phyloP scores from a whole-genome alignment of 73 alveolate species.

The Uronychia binucleata region DNA sequence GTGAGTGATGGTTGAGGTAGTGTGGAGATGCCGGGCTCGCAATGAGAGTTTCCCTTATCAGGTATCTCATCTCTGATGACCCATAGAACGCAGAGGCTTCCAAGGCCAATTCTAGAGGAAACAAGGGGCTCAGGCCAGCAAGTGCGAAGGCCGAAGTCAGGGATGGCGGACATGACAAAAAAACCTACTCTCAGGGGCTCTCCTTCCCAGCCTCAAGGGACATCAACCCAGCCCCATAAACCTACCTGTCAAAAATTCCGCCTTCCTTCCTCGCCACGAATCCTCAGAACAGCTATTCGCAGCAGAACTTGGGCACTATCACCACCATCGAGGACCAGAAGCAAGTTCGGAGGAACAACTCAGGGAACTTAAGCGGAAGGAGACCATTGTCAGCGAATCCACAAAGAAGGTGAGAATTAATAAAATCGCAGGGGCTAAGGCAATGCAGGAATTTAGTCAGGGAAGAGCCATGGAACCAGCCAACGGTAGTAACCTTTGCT shows the following conservation, averaged over 20 bases:
- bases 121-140: neutral
- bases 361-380: neutral
- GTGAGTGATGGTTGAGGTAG: no score
- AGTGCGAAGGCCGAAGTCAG: neutral
- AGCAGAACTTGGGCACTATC: neutral
- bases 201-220: neutral
- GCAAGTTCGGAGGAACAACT: neutral
- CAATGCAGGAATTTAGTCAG: neutral
- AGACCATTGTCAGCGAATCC: neutral
- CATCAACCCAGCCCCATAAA: neutral
- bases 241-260: neutral
- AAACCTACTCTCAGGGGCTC: neutral
- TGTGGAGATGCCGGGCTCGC: no score
- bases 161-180: no score
- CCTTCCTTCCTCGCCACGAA: neutral
- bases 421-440: no score
- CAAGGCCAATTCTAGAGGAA: neutral
- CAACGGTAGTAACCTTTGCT: neutral
- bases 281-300: neutral
- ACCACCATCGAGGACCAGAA: neutral
- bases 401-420: neutral
- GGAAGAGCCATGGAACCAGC: neutral
- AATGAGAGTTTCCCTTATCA: neutral
- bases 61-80: no score
- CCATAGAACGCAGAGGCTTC: no score